Evolutionary conservation across 2,329 filamentous ascomycete genomes (phyloP), one percentile per base, ranked within the genome.

Genomic region (Acrocalymma vagum): DNA sequence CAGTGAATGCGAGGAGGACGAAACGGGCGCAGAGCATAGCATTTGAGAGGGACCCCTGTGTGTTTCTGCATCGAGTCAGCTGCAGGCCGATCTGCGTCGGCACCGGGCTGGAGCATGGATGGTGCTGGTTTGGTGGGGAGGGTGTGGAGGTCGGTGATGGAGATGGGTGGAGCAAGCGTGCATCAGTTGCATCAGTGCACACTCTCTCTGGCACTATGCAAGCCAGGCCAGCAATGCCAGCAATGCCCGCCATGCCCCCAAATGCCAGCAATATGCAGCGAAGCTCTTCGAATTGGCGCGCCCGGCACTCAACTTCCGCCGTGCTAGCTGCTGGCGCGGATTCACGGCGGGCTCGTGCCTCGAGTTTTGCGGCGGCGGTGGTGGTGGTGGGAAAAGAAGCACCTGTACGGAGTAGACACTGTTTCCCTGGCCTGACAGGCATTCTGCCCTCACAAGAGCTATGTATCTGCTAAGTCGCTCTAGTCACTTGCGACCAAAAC

Each of bases 391-490:
- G 45, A 56, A n/a, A n/a, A n/a, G n/a, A n/a, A n/a, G n/a, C n/a
- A n/a, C n/a, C n/a, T n/a, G n/a, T n/a, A n/a, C n/a, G n/a, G n/a
- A n/a, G 51, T 46, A 46, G 48, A 51, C 42, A 57, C 58, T 56
- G 53, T 55, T 60, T 59, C 53, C 51, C 53, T 52, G 53, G 41
- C 47, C 49, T 59, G 53, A 53, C 53, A 59, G 44, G 53, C 50
- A 45, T 53, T 47, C 58, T 64, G 62, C 58, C 47, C 56, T 45
- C 38, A 66, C 65, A 63, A 64, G 66, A 64, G 67, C 67, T 67
- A 65, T 58, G n/a, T n/a, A n/a, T n/a, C n/a, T n/a, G n/a, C n/a
- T n/a, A n/a, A n/a, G n/a, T n/a, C n/a, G n/a, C n/a, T n/a, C n/a
- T n/a, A n/a, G n/a, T n/a, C n/a, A n/a, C n/a, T n/a, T n/a, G n/a